Evolutionary conservation across 805 yeast genomes (phyloP).

Genomic region (Vanderwaltozyma verrucispora): DNA sequence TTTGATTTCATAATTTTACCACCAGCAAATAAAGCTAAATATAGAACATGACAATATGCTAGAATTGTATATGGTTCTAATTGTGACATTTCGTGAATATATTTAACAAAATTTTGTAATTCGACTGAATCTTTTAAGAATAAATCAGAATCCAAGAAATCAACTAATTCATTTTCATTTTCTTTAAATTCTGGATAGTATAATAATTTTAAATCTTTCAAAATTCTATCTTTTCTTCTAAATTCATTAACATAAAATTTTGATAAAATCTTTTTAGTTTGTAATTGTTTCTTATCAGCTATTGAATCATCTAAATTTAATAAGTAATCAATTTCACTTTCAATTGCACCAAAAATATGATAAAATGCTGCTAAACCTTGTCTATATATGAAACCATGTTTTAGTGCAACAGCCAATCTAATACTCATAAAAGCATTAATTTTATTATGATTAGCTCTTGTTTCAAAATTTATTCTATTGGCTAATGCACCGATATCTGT

Average conservation of each 20-base stretch:
- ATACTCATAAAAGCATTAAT: constrained; percentile 60
- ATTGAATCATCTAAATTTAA: constrained; percentile 32
- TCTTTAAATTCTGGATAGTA: constrained; percentile 38
- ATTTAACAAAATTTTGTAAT: constrained; percentile 53
- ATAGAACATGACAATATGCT: constrained; percentile 80
- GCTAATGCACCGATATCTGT: constrained; percentile 77
- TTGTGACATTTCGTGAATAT: constrained; percentile 42
- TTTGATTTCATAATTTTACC: constrained; percentile 65
- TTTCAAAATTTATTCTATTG: constrained; percentile 66
- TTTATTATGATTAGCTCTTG: constrained; percentile 54
- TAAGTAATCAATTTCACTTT: constrained; percentile 39
- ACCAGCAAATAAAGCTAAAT: constrained; percentile 79
- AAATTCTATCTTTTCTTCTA: constrained; percentile 47
- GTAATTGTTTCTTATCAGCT: constrained; percentile 46
- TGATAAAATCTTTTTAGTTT: constrained; percentile 36
- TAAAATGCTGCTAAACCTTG: constrained; percentile 71
- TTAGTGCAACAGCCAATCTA: constrained; percentile 62
- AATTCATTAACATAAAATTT: constrained; percentile 63
- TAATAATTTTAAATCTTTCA: constrained; percentile 56
- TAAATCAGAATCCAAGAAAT: constrained; percentile 2
- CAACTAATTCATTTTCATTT: constrained; percentile 2
- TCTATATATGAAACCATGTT: constrained; percentile 67
- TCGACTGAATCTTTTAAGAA: constrained; percentile 31
- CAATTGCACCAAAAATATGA: constrained; percentile 59
- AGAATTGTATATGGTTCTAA: constrained; percentile 62